Evolutionary conservation across 176 grass and related monocot genomes (phyloP).

Genomic region (Eragrostis nindensis): DNA sequence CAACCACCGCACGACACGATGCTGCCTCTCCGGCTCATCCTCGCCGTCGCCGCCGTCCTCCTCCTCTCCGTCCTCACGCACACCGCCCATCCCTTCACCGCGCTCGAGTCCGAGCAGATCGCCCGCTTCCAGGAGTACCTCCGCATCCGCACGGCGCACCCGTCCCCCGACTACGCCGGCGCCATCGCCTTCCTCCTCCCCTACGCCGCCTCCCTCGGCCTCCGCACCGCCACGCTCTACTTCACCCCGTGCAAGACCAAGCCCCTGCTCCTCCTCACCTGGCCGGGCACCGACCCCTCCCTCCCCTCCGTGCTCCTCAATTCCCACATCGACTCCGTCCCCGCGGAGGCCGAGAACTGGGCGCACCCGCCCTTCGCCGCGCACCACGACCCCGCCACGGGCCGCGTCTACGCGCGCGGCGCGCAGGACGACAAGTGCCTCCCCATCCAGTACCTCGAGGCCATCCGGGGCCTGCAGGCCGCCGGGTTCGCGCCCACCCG

Average conservation of each 20-base stretch:
- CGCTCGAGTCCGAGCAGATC: slow-evolving; percentile 63
- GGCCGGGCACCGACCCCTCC: slow-evolving; percentile 65
- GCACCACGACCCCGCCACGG: slow-evolving; percentile 52
- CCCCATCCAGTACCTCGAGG: slow-evolving; percentile 92
- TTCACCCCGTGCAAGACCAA: slow-evolving; percentile 61
- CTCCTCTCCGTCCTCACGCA: slow-evolving; percentile 6
- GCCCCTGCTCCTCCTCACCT: slow-evolving; percentile 82
- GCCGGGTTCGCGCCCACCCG: slow-evolving; percentile 66
- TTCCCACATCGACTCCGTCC: slow-evolving; percentile 91
- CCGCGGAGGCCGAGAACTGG: slow-evolving; percentile 67
- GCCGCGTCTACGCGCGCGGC: slow-evolving; percentile 75
- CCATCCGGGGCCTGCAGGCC: slow-evolving; percentile 60
- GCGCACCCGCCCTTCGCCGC: slow-evolving; percentile 69
- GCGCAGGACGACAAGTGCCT: slow-evolving; percentile 96
- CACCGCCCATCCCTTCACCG: slow-evolving; percentile 38
- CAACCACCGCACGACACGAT: slow-evolving; percentile 1
- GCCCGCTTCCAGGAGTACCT: slow-evolving; percentile 75
- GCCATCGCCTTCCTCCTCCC: slow-evolving; percentile 74
- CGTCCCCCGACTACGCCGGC: slow-evolving; percentile 68
- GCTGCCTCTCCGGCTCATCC: slow-evolving; percentile 19
- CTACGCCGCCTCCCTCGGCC: slow-evolving; percentile 64
- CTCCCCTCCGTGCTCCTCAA: slow-evolving; percentile 89
- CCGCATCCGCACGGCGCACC: slow-evolving; percentile 75
- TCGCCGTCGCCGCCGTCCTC: slow-evolving; percentile 3
- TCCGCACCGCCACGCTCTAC: slow-evolving; percentile 52